These are phyloP conservation scores for Diaporthe ampelina DNA, from an alignment of 2,329 filamentous ascomycete genomes.

Conservation along the genomic window DNA sequence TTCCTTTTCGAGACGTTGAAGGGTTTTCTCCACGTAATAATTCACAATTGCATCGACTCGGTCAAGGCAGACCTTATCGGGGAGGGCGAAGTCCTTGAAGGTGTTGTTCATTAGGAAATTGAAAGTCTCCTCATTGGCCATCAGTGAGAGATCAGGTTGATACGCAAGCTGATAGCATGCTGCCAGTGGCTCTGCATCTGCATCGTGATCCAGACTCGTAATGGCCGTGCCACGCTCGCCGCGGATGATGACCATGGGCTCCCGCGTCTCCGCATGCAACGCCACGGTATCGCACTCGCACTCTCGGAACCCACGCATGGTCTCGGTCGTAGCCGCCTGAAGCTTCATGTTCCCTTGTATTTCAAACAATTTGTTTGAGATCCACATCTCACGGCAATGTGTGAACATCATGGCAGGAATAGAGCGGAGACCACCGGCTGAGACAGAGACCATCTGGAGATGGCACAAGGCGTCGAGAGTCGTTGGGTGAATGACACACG, in stretches of 20 bases:
- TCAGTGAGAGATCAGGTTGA: conserved; percentile 1
- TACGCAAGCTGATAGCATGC: conserved; percentile 15
- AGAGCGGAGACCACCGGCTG: neutral
- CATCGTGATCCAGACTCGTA: conserved; percentile 2
- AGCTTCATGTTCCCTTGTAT: conserved; percentile 19
- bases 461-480: conserved; percentile 32
- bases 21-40: neutral
- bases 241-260: conserved; percentile 19
- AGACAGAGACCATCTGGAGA: conserved; percentile 18
- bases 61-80: conserved; percentile 1
- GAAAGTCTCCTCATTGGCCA: conserved; percentile 1
- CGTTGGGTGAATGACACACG: conserved; percentile 33
- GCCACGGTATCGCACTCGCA: conserved; percentile 12
- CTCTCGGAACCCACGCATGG: neutral
- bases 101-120: conserved; percentile 9
- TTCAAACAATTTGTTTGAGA: conserved; percentile 1
- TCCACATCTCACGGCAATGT: conserved; percentile 10
- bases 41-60: neutral
- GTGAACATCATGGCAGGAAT: neutral
- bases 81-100: conserved; percentile 8
- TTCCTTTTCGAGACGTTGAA: neutral
- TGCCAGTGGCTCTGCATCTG: neutral
- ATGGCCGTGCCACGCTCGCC: conserved; percentile 26
- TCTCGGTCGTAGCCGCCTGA: neutral
- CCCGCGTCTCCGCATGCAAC: neutral